A percentile compares a stretch with the other conserved stretches of the same genome.
Conservation (phyloP, 805 yeast species). For the Cyberlindnera japonica region DNA sequence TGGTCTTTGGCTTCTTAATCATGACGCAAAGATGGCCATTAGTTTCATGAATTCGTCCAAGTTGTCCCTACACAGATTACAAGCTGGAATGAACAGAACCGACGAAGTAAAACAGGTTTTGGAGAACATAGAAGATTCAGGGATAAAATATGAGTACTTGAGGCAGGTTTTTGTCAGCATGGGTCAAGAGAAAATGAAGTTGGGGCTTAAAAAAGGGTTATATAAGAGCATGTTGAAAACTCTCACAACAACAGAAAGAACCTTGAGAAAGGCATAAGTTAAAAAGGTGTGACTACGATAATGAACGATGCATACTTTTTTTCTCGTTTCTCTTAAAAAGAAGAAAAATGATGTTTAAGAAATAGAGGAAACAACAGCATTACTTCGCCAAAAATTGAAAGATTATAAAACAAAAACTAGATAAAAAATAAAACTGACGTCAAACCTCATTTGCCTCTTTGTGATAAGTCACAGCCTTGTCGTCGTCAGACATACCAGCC, state of each 20-base stretch:
- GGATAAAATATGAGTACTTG: constrained; percentile 18
- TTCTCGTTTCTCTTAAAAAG: too few relatives aligned
- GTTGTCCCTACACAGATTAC: constrained; percentile 10
- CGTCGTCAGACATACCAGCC: constrained; percentile 5
- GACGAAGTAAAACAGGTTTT: constrained; percentile 19
- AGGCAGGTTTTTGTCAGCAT: constrained; percentile 22
- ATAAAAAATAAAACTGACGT: too few relatives aligned
- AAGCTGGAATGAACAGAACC: constrained; percentile 11
- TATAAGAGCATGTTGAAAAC: constrained; percentile 15
- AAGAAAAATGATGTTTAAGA: too few relatives aligned
- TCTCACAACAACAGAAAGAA: constrained; percentile 4
- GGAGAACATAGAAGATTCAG: constrained; percentile 19
- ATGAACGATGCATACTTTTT: too few relatives aligned
- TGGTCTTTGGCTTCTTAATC: constrained; percentile 23
- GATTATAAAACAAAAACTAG: too few relatives aligned
- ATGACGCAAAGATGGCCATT: constrained; percentile 21
- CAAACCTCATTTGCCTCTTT: not conserved
- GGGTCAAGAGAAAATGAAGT: constrained; percentile 18
- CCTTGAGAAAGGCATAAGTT: constrained; percentile 1
- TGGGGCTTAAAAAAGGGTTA: constrained; percentile 15
- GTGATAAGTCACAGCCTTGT: constrained; percentile 8
- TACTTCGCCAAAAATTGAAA: too few relatives aligned
- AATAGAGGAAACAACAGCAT: too few relatives aligned
- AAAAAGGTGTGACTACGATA: too few relatives aligned
- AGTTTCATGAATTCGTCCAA: constrained; percentile 20